A percentile compares a stretch with the other conserved stretches of the same genome.
Evolutionary conservation across 148 eudicot species (phyloP).

Genomic region (Nepenthes gracilis): DNA sequence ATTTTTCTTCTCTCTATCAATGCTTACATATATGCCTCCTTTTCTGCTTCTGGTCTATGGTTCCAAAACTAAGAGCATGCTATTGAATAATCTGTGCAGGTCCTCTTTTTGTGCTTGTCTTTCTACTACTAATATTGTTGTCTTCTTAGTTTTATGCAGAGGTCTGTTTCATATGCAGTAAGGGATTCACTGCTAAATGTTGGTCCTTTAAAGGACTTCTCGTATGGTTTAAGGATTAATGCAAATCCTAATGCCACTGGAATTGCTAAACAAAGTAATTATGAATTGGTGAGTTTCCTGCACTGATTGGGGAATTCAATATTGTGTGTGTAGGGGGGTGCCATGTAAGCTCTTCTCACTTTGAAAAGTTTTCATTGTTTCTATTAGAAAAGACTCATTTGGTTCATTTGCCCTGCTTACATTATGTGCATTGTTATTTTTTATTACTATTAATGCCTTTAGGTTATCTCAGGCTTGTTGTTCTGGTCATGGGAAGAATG

Average conservation of each 20-base stretch:
- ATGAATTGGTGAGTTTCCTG: slow-evolving; percentile 65
- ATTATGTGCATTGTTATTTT: background rate
- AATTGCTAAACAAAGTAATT: slow-evolving; percentile 87
- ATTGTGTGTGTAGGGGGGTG: background rate
- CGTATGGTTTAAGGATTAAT: slow-evolving; percentile 82
- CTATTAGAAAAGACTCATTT: background rate
- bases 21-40: too few relatives aligned
- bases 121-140: background rate
- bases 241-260: slow-evolving; percentile 76
- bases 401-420: background rate
- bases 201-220: slow-evolving; percentile 89
- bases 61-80: too few relatives aligned
- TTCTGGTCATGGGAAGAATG: slow-evolving; percentile 99
- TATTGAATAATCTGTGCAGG: too few relatives aligned
- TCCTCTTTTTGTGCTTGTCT: background rate
- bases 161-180: slow-evolving; percentile 79
- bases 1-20: too few relatives aligned
- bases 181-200: slow-evolving; percentile 84
- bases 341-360: background rate
- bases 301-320: background rate
- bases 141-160: slow-evolving; percentile 45
- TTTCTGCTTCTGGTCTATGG: too few relatives aligned
- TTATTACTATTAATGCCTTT: background rate
- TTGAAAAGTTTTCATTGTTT: background rate
- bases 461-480: slow-evolving; percentile 64